Percentiles rank a stretch among this genome's conserved stretches.
Conservation (phyloP, 306 rosid species). For the barrel medic (Medicago truncatula) region MtrunA17r5.0-ANR NC_053043.1:11983501-11984000, state of each 20-base stretch:
- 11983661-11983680: too few relatives aligned
- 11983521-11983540: too few relatives aligned
- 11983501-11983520: too few relatives aligned
- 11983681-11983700: too few relatives aligned
- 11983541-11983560: too few relatives aligned
- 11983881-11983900: conserved; percentile 95
- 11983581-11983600: too few relatives aligned
- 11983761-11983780: conserved; percentile 87
- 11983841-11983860: conserved; percentile 71
- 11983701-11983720: not conserved
- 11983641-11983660: too few relatives aligned
- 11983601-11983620: too few relatives aligned
- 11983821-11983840: conserved; percentile 79
- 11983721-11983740: conserved; percentile 15
- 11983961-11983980: conserved; percentile 64
- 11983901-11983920: conserved; percentile 91
- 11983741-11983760: conserved; percentile 94
- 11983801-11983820: conserved; percentile 97
- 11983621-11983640: too few relatives aligned
- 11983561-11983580: too few relatives aligned
- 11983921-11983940: conserved; percentile 87
- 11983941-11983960: conserved; percentile 82
- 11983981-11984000: conserved; percentile 66
- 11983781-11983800: conserved; percentile 75
- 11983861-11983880: conserved; percentile 85